Base-by-base conservation (phyloP, 2,329 filamentous ascomycete genomes). In the Thyridium curvatum region DNA sequence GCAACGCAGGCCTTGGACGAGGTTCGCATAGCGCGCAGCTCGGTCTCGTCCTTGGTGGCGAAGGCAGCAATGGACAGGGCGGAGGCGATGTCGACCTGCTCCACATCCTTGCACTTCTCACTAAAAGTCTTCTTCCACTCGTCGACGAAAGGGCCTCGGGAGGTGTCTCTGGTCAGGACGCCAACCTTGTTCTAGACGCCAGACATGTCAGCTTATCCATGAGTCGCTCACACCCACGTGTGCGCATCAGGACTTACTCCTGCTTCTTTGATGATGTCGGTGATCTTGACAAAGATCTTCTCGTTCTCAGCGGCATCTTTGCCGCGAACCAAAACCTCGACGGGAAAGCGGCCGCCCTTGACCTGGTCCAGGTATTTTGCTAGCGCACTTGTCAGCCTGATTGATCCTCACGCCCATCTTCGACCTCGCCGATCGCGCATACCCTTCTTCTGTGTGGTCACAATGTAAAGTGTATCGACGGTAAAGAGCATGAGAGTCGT, bases 361-460 rank as follows among this genome's bases (percentile, higher is more conserved):
- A 98, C 74, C 48, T 86, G 82, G 54, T 96, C 89, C 33, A 98
- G 74, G 63, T 97, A 90, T 57, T 94, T 91, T 18, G 93, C 90
- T 95, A 52, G 30, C 29, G 17, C 10, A 8, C 17, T 18, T 37
- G 51, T 69, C 41, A 72, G 62, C 44, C 32, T 41, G 39, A 26
- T 26, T 10, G 21, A 6, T 26, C 21, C 6, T 26, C 21, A 10
- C 21, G n/a, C n/a, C n/a, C n/a, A n/a, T 42, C 49, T 44, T 53
- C 50, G 45, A 38, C 15, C 13, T 17, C 14, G 6, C 28, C 17
- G 41, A 33, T 30, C 26, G 18, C 15, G 34, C 44, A 35, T 32
- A 94, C 89, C 91, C 79, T 98, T 98, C 69, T 98, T 98, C 42
- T 87, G 84, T 6, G 93, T 98, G 7, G 93, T 98, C 48, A 98